Base-by-base conservation (phyloP, 78 protist species). In the Dictyostelium discoideum region DNA sequence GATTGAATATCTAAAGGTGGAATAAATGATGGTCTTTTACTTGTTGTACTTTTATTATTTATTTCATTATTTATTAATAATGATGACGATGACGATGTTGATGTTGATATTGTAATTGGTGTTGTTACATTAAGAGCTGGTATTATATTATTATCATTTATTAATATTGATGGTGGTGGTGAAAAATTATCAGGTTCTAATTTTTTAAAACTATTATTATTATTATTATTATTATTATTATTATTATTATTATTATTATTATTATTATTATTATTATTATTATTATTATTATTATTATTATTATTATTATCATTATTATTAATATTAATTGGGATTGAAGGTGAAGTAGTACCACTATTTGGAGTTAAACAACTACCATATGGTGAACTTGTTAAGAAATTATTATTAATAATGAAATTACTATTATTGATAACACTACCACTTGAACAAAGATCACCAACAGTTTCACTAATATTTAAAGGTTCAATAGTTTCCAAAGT, bases 211-310 rank as follows among this genome's bases (percentile, higher is more conserved):
- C 8, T 16, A 67, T 67, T 20, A 24, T 16, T 24, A 24, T 20
- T 24, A 67, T 67, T 67, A 67, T 67, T 20, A 67, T 67, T 24
- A 67, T 67, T 50, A 50, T 24, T 67, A 24, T 67, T 67, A 24
- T 24, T 24, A 67, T 67, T 67, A 67, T 24, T 67, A 67, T 67
- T 67, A 24, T 20, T 50, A 50, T 50, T 50, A 46, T n/a, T 50
- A 81, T 20, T 26, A 44, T 24, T 50, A 81, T 50, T 81, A 81
- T 50, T 54, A 50, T 26, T 81, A 81, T 29, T 81, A 24, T 50
- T 81, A 50, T 11, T 81, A 50, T 81, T 81, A 50, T 81, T 81
- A 81, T 81, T 69, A 40, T 67, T 42, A 72, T 67, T 63, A 44
- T 42, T 22, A 44, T 85, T 85, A 57, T 44, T 85, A 69, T 85